These are phyloP conservation scores for Russula earlei DNA, from an alignment of 768 basidiomycete genomes.

Conservation along the genomic window DNA sequence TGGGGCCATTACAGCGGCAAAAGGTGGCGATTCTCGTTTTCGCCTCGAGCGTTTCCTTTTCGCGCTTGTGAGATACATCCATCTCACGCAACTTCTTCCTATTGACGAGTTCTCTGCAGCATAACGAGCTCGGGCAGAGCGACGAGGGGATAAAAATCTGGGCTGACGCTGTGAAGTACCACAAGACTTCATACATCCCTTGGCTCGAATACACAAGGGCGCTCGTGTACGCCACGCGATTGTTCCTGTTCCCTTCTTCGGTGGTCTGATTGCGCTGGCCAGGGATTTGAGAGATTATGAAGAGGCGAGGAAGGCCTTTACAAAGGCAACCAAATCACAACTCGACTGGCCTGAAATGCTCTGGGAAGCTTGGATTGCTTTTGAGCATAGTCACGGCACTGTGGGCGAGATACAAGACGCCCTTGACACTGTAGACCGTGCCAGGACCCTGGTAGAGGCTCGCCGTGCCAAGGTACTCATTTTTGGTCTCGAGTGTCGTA, in stretches of 20 bases:
- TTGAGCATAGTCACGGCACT: slow-evolving; percentile 77
- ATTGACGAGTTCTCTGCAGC: slow-evolving; percentile 14
- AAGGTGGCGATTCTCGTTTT: slow-evolving; percentile 63
- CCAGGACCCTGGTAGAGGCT: slow-evolving; percentile 50
- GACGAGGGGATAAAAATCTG: slow-evolving; percentile 41
- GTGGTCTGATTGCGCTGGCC: not conserved
- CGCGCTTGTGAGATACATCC: slow-evolving; percentile 56
- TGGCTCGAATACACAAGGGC: slow-evolving; percentile 72
- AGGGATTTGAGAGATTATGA: slow-evolving; percentile 48
- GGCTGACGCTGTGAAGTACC: slow-evolving; percentile 54
- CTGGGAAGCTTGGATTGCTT: slow-evolving; percentile 84
- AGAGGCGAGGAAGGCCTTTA: slow-evolving; percentile 57
- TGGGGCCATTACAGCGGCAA: slow-evolving; percentile 41
- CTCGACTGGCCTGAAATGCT: slow-evolving; percentile 94
- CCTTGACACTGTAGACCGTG: slow-evolving; percentile 55
- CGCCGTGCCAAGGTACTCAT: slow-evolving; percentile 51
- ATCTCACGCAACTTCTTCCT: slow-evolving; percentile 1
- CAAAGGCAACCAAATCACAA: slow-evolving; percentile 55
- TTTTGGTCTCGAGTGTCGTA: not conserved
- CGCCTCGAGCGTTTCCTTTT: slow-evolving; percentile 79
- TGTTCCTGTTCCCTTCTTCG: slow-evolving; percentile 10
- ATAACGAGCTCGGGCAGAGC: slow-evolving; percentile 35
- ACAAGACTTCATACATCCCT: slow-evolving; percentile 61
- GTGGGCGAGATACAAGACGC: slow-evolving; percentile 55
- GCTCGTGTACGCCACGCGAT: slow-evolving; percentile 44